phyloP scores from a whole-genome alignment of 2,329 filamentous ascomycete genomes.

The Exutisphaerella laricina region DNA sequence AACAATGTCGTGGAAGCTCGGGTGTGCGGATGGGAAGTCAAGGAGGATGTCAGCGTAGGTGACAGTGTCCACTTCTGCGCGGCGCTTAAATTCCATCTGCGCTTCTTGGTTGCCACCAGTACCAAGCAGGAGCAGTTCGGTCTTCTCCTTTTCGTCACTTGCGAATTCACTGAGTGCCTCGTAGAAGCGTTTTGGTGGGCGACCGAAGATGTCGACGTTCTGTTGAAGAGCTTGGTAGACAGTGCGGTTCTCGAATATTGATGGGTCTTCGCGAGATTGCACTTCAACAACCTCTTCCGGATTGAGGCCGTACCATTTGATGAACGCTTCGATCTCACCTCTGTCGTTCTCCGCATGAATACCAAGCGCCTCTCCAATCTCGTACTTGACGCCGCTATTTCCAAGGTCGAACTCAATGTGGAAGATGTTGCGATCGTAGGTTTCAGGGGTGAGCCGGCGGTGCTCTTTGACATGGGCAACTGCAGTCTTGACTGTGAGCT shows the following conservation, averaged over 20 bases:
- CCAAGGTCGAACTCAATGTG: slow-evolving; percentile 98
- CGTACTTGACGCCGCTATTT: slow-evolving; percentile 83
- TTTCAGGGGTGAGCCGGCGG: slow-evolving; percentile 77
- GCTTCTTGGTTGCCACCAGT: slow-evolving; percentile 60
- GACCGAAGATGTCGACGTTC: slow-evolving; percentile 94
- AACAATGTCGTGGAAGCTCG: slow-evolving; percentile 79
- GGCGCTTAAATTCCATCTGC: slow-evolving; percentile 84
- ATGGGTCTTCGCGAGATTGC: slow-evolving; percentile 70
- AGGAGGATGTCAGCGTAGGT: slow-evolving; percentile 87
- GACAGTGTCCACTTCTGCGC: slow-evolving; percentile 81
- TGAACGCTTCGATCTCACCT: slow-evolving; percentile 73
- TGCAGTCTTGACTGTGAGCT: slow-evolving; percentile 77
- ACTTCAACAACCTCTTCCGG: slow-evolving; percentile 84
- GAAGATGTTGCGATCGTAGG: slow-evolving; percentile 98
- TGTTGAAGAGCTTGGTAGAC: slow-evolving; percentile 87
- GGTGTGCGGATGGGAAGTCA: slow-evolving; percentile 85
- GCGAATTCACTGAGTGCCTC: slow-evolving; percentile 85
- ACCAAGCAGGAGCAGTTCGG: slow-evolving; percentile 68
- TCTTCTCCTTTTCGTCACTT: slow-evolving; percentile 73
- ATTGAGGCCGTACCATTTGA: slow-evolving; percentile 81
- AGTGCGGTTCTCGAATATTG: slow-evolving; percentile 76
- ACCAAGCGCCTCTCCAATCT: slow-evolving; percentile 94
- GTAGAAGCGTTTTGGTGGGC: slow-evolving; percentile 97
- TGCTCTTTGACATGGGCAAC: slow-evolving; percentile 93
- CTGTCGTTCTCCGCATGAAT: slow-evolving; percentile 94